Evolutionary conservation across 129 eudicot species (phyloP).

Genomic region (Silybum marianum): DNA sequence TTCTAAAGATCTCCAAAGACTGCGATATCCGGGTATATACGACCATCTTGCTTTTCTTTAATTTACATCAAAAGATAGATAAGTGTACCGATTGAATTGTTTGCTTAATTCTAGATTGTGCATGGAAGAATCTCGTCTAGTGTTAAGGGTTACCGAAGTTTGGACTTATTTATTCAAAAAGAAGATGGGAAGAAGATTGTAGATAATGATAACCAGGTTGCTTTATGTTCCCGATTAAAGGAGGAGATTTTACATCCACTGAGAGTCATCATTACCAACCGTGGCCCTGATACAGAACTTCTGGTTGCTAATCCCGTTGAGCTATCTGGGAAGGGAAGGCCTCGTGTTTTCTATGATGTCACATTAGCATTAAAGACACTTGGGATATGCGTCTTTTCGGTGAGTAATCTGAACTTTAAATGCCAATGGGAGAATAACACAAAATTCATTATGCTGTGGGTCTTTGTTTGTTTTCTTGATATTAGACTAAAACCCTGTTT

Average conservation of each 20-base stretch:
- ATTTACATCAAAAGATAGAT: neutral
- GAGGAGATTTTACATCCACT: constrained; percentile 85
- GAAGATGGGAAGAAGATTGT: constrained; percentile 76
- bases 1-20: constrained; percentile 62
- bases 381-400: constrained; percentile 79
- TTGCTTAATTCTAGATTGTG: constrained; percentile 47
- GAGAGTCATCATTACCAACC: constrained; percentile 67
- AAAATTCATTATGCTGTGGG: neutral
- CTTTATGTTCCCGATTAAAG: constrained; percentile 72
- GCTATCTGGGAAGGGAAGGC: constrained; percentile 86
- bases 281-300: constrained; percentile 94
- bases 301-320: constrained; percentile 92
- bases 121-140: constrained; percentile 64
- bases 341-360: constrained; percentile 81
- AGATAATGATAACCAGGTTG: constrained; percentile 51
- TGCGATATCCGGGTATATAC: constrained; percentile 54
- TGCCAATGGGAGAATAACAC: neutral
- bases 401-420: constrained; percentile 30
- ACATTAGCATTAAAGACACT: constrained; percentile 68
- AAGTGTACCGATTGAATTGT: neutral
- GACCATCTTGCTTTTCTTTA: neutral
- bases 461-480: neutral
- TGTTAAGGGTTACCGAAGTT: constrained; percentile 57
- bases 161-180: constrained; percentile 75
- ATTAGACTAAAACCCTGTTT: neutral